Base-by-base conservation (phyloP, 2,329 filamentous ascomycete species). In the Colletotrichum chrysophilum region DNA sequence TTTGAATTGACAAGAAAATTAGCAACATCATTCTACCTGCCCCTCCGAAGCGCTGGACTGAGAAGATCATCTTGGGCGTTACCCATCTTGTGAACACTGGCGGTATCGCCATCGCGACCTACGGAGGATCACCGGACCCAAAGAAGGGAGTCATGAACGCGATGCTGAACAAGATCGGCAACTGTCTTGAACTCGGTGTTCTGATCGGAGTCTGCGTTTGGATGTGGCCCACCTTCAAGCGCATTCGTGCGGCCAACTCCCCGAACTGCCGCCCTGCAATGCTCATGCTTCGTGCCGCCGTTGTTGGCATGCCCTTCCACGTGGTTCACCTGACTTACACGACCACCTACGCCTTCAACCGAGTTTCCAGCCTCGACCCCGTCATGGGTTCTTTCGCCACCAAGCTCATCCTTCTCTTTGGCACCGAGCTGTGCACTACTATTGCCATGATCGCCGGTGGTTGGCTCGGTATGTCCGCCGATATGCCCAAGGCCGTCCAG, bases 31-130 rank as follows among this genome's bases (percentile, higher is more conserved):
- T 79, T 21, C 77, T 79, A 2, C 77, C 78, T 4, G 56, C 73
- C 14, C 76, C 76, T 4, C 74, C 68, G 18, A 76, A 72, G 21
- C 76, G 76, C 16, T 71, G 60, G 68, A 75, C 56, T 21, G 77
- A 79, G n/a, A 80, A 80, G 69, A 79, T 79, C 18, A 74, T 79
- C 18, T 74, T 80, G 13, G 79, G 77, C 60, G 75, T 77, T 4
- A 79, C 77, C 4, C 79, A 80, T 56, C 71, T 80, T n/a, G 34
- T 60, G 48, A 80, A 78, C 69, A 80, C 79, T 0, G 75, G 32
- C 21, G 79, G 79, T 16, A 79, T 80, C 21, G 76, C 48, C 4
- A 32, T 79, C 14, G 71, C 75, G 3, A 77, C 77, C 5, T 79
- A 80, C 14, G 79, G 75, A 43, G 78, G 78, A n/a, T 70, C 75